These are phyloP conservation scores for Crithidia thermophila DNA, from an alignment of 208 protist genomes.

Conservation along the genomic window DNA sequence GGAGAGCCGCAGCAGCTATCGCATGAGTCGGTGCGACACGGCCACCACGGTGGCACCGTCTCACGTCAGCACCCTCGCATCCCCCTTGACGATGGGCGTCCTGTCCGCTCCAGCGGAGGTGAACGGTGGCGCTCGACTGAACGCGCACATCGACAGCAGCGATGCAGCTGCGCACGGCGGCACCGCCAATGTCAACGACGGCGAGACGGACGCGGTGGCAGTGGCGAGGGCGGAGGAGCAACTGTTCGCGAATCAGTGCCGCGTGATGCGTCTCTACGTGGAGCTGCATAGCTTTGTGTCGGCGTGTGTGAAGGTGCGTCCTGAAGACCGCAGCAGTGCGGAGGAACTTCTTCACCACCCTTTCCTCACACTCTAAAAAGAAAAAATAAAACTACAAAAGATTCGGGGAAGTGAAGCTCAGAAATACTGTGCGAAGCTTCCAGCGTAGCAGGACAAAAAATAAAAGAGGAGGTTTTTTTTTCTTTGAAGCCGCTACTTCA, in stretches of 20 bases:
- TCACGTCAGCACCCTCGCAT: neutral
- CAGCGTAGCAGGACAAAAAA: conserved; percentile 4
- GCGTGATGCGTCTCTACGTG: conserved; percentile 47
- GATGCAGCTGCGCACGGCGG: neutral
- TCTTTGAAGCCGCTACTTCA: neutral
- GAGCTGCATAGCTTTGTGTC: conserved; percentile 59
- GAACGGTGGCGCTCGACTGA: too few species aligned
- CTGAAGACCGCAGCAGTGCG: conserved; percentile 63
- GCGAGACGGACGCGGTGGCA: neutral
- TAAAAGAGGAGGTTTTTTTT: conserved; percentile 12
- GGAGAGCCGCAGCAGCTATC: neutral
- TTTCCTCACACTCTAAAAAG: conserved; percentile 57
- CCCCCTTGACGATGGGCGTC: neutral
- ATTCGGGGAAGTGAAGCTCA: too few species aligned
- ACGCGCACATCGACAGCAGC: neutral
- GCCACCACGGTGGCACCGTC: neutral
- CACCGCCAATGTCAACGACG: neutral
- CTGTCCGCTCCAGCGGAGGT: neutral
- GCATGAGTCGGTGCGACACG: neutral
- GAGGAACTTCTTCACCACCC: conserved; percentile 72
- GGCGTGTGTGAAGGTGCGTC: conserved; percentile 56
- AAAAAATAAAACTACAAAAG: too few species aligned
- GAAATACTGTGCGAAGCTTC: too few species aligned
- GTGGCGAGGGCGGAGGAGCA: conserved; percentile 7
- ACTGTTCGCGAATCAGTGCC: conserved; percentile 12